Evolutionary conservation across 495 filamentous ascomycete genomes (phyloP).

Genomic region (Echria macrotheca): DNA sequence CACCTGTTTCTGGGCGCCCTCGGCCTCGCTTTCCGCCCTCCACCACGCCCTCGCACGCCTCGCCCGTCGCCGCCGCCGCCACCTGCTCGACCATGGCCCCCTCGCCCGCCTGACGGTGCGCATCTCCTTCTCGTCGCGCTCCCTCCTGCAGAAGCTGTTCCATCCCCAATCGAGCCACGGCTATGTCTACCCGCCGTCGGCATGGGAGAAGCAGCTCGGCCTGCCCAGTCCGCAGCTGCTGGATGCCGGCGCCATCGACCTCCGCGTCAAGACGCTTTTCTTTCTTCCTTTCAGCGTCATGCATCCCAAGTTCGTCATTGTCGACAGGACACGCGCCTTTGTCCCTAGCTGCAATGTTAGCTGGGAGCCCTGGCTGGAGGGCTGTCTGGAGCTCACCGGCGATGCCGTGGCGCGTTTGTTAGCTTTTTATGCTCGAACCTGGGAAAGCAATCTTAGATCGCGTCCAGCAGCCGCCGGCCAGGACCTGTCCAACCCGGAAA

Average conservation of each 20-base stretch:
- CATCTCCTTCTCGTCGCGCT: conserved; percentile 58
- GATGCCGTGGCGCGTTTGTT: conserved; percentile 48
- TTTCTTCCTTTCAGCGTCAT: conserved; percentile 68
- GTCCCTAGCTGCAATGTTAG: conserved; percentile 71
- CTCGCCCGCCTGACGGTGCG: conserved; percentile 15
- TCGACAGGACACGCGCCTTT: conserved; percentile 56
- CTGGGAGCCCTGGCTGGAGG: conserved; percentile 73
- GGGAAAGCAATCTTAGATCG: conserved; percentile 32
- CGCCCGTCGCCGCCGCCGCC: conserved; percentile 33
- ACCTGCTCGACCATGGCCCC: conserved; percentile 14
- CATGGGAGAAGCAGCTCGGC: conserved; percentile 53
- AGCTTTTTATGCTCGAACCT: conserved; percentile 55
- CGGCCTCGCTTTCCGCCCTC: conserved; percentile 46
- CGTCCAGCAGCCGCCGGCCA: not conserved
- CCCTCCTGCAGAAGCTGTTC: conserved; percentile 62
- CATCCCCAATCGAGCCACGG: conserved; percentile 54
- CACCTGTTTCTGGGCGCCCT: conserved; percentile 72
- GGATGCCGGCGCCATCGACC: conserved; percentile 46
- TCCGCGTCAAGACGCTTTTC: conserved; percentile 65
- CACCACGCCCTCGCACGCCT: conserved; percentile 44
- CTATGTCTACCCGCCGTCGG: conserved; percentile 48
- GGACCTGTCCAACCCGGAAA: not conserved
- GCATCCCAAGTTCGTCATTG: conserved; percentile 70
- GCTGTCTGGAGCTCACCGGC: conserved; percentile 56
- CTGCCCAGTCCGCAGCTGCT: conserved; percentile 51